A percentile compares a stretch with the other conserved stretches of the same genome.
Conservation (phyloP, 371 early-diverging fungal species). For the Apophysomyces trapeziformis region DNA sequence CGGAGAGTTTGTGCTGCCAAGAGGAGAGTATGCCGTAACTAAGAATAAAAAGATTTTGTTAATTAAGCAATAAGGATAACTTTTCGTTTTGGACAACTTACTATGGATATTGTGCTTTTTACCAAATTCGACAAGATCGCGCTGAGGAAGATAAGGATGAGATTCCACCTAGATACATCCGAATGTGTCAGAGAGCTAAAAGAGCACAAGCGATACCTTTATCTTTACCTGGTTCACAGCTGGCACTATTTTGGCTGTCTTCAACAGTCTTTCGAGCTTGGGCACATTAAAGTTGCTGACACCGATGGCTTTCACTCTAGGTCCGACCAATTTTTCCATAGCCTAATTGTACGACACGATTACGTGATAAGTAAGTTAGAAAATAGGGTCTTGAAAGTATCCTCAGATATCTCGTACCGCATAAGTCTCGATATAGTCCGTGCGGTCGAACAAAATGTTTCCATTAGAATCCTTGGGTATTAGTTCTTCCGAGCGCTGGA, state of each 20-base stretch:
- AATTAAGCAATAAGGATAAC: neutral
- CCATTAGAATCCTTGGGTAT: conserved; percentile 38
- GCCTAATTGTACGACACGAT: conserved; percentile 28
- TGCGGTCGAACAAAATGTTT: conserved; percentile 25
- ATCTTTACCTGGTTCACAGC: conserved; percentile 64
- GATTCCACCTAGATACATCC: conserved; percentile 65
- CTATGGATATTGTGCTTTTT: conserved; percentile 32
- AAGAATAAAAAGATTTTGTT: conserved; percentile 50
- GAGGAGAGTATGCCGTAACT: conserved; percentile 89
- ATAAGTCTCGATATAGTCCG: conserved; percentile 52
- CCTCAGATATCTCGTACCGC: conserved; percentile 23
- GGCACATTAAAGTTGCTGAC: conserved; percentile 64
- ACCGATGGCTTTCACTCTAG: conserved; percentile 65
- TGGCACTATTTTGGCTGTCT: conserved; percentile 59
- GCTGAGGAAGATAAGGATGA: conserved; percentile 87
- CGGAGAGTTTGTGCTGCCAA: conserved; percentile 62
- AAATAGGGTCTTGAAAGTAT: no score
- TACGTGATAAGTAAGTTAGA: conserved; percentile 7
- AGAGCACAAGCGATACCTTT: conserved; percentile 5
- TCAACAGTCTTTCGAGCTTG: conserved; percentile 54
- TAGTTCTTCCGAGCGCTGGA: conserved; percentile 24
- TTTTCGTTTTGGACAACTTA: conserved; percentile 6
- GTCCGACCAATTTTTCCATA: conserved; percentile 64
- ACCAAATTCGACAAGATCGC: conserved; percentile 71
- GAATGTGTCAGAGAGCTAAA: no score